Base-by-base conservation (phyloP, 768 basidiomycete genomes). In the Mycena pura region DNA sequence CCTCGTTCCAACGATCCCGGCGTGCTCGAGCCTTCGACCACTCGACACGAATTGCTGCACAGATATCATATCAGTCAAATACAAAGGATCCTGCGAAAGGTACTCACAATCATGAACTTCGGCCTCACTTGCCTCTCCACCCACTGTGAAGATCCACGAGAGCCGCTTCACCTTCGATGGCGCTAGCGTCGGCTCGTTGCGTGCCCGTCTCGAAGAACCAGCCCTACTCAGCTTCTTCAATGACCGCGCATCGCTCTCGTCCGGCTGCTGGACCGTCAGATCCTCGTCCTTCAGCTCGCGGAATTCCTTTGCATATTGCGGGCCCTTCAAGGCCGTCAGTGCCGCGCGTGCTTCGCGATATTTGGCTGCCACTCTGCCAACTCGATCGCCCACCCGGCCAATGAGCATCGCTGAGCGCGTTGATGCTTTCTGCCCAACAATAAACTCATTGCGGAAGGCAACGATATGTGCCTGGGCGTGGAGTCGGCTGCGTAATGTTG, bases 81-180 rank as follows among this genome's bases (percentile, higher is more conserved):
- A n/a, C n/a, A n/a, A n/a, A n/a, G n/a, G n/a, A n/a, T n/a, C n/a
- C n/a, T n/a, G n/a, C n/a, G n/a, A n/a, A n/a, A 22, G 7, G 2
- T 9, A 49, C 56, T 38, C 22, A 64, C 57, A 47, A 7, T 59
- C 62, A 34, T 59, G 62, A 2, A 64, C n/a, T n/a, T n/a, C n/a
- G n/a, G n/a, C 24, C 3, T 54, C 19, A 5, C 46, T 32, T 5
- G 47, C 62, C 0, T 39, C 60, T 0, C 44, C 29, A 1, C 39
- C 46, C 11, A 17, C 40, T 14, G 48, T 57, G 57, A 57, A 64
- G 2, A 64, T 60, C 62, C 62, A 64, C 5, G 57, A 57, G 19
- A 57, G 48, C 1, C 7, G 7, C n/a, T 27, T 47, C 45, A 40
- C 29, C 56, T 2, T 7, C 24, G 7, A n/a, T n/a, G n/a, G n/a